Conservation (phyloP, 2,329 filamentous ascomycete genomes). For the Claviceps citrina region DNA sequence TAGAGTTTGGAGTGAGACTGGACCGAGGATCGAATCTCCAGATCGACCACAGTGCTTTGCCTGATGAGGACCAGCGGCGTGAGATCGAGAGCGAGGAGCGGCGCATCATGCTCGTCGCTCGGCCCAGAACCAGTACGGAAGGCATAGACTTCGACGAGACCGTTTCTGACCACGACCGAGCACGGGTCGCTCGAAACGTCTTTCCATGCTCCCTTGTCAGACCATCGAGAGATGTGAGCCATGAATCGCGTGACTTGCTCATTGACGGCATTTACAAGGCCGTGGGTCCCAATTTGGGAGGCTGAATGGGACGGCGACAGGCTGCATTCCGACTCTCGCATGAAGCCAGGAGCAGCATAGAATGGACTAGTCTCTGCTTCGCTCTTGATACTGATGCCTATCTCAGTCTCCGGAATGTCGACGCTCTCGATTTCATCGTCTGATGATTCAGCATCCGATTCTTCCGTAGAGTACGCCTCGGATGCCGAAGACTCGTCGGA, state of each 20-base stretch:
- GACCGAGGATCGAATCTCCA: conserved; percentile 81
- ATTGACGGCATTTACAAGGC: conserved; percentile 23
- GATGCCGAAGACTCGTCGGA: conserved; percentile 52
- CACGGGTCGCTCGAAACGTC: conserved; percentile 37
- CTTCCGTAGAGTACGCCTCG: conserved; percentile 33
- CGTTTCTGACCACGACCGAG: conserved; percentile 40
- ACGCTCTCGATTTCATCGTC: conserved; percentile 44
- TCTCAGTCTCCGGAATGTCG: conserved; percentile 42
- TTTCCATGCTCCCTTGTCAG: conserved; percentile 45
- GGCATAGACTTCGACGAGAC: conserved; percentile 42
- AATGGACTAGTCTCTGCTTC: conserved; percentile 21
- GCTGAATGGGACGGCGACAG: conserved; percentile 68
- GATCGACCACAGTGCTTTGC: conserved; percentile 80
- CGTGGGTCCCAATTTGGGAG: conserved; percentile 52
- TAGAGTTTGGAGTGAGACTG: conserved; percentile 55
- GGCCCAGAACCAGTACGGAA: conserved; percentile 18
- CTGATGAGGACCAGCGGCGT: conserved; percentile 83
- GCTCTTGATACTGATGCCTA: conserved; percentile 39
- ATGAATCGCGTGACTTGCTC: conserved; percentile 32
- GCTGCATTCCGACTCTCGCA: conserved; percentile 40
- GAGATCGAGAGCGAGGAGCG: conserved; percentile 60
- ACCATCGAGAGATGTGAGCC: conserved; percentile 47
- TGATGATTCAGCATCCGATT: conserved; percentile 31
- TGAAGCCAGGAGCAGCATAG: conserved; percentile 11
- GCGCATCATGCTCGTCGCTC: conserved; percentile 21